Conservation (phyloP, 805 yeast species). For the Yarrowia hollandica region DNA sequence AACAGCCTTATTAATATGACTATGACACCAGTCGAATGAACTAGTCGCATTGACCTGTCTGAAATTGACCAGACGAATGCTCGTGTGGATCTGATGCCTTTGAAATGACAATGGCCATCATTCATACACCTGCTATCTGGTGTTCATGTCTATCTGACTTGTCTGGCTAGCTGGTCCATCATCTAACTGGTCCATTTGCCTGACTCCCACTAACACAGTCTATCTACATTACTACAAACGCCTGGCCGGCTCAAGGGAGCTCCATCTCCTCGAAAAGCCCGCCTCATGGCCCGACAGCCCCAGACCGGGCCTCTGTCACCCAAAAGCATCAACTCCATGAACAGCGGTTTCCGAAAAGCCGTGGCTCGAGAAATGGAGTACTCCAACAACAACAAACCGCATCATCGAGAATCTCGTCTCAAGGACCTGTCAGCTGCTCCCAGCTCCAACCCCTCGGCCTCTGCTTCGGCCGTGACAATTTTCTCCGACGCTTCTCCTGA, state of each 20-base stretch:
- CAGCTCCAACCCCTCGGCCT: background rate
- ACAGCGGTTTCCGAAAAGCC: conserved; percentile 5
- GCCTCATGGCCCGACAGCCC: background rate
- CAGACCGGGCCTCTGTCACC: conserved; percentile 23
- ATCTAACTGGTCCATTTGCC: too few relatives aligned
- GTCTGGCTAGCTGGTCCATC: too few relatives aligned
- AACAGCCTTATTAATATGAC: too few relatives aligned
- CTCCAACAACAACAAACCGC: background rate
- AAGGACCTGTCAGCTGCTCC: background rate
- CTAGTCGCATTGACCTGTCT: too few relatives aligned
- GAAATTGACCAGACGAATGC: too few relatives aligned
- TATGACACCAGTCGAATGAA: too few relatives aligned
- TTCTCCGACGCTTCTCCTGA: conserved; percentile 7
- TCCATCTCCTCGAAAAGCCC: conserved; percentile 32
- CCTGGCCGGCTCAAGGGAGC: conserved; percentile 36
- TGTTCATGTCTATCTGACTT: too few relatives aligned
- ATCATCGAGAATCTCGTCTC: background rate
- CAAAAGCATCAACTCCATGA: conserved; percentile 20
- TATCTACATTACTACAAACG: conserved; percentile 34
- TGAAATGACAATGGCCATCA: too few relatives aligned
- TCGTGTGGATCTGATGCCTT: too few relatives aligned
- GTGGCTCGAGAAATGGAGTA: conserved; percentile 1
- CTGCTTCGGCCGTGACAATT: background rate
- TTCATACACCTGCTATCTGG: too few relatives aligned
- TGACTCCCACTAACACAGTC: conserved; percentile 5